phyloP scores from a whole-genome alignment of 1,139 yeast species.

The Candida buenavistaensis region DNA sequence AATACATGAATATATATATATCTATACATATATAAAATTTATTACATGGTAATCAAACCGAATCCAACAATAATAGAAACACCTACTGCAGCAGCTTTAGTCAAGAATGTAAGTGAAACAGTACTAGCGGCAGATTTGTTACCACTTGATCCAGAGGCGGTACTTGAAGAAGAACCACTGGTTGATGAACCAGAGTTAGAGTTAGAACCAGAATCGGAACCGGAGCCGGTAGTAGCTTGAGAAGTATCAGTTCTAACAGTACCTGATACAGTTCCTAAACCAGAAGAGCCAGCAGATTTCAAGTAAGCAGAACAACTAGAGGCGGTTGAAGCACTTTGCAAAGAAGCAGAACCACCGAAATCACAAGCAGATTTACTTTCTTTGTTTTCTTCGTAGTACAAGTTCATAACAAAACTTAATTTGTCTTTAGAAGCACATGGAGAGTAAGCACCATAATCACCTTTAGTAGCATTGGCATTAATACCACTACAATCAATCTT shows the following conservation, averaged over 20 bases:
- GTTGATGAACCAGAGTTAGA: no score
- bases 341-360: slow-evolving; percentile 64
- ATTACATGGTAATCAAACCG: slow-evolving; percentile 21
- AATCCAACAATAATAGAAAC: slow-evolving; percentile 22
- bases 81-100: slow-evolving; percentile 22
- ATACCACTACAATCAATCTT: slow-evolving; percentile 54
- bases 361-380: slow-evolving; percentile 54
- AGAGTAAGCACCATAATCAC: slow-evolving; percentile 62
- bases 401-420: slow-evolving; percentile 61
- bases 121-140: slow-evolving; percentile 19
- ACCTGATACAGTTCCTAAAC: slow-evolving; percentile 39
- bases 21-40: no score
- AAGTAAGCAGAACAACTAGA: slow-evolving; percentile 50
- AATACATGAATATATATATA: no score
- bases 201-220: no score
- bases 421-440: slow-evolving; percentile 60
- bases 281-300: slow-evolving; percentile 41
- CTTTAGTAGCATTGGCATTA: slow-evolving; percentile 57
- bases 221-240: slow-evolving; percentile 24
- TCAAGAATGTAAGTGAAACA: slow-evolving; percentile 10
- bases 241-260: slow-evolving; percentile 28
- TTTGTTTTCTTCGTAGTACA: slow-evolving; percentile 54
- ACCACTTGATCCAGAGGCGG: slow-evolving; percentile 10
- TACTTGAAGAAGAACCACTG: slow-evolving; percentile 14
- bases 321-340: slow-evolving; percentile 49